Conservation (phyloP, 495 filamentous ascomycete species). For the Polyplosphaeria fusca region DNA sequence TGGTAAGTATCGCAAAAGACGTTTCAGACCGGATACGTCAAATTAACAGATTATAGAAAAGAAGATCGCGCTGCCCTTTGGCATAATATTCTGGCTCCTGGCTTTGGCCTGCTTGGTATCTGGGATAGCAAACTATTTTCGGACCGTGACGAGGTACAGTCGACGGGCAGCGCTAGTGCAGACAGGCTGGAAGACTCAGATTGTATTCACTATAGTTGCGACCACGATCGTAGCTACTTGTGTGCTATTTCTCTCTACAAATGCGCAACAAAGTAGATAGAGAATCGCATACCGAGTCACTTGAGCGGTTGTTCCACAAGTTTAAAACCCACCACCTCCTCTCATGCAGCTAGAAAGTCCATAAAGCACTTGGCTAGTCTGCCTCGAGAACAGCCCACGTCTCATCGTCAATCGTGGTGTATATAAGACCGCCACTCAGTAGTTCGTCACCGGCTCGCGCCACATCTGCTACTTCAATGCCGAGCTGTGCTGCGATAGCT, state of each 20-base stretch:
- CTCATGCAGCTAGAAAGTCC: too few relatives aligned
- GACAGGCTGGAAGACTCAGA: slow-evolving; percentile 88
- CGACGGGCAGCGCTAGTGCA: slow-evolving; percentile 79
- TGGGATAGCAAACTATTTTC: slow-evolving; percentile 83
- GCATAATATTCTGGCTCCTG: slow-evolving; percentile 82
- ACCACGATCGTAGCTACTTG: slow-evolving; percentile 77
- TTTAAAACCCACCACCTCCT: too few relatives aligned
- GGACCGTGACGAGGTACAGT: slow-evolving; percentile 81
- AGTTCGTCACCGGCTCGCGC: slow-evolving; percentile 74
- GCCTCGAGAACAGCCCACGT: slow-evolving; percentile 42
- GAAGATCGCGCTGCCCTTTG: slow-evolving; percentile 76
- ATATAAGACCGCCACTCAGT: slow-evolving; percentile 67
- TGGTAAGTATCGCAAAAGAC: slow-evolving; percentile 6
- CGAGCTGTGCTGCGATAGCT: slow-evolving; percentile 61
- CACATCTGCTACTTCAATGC: slow-evolving; percentile 65
- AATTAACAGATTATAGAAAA: slow-evolving; percentile 49
- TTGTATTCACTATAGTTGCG: slow-evolving; percentile 74
- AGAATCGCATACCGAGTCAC: too few relatives aligned
- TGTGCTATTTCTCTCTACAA: slow-evolving; percentile 60
- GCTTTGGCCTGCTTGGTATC: slow-evolving; percentile 69
- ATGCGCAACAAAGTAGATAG: slow-evolving; percentile 36
- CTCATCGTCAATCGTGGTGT: slow-evolving; percentile 84
- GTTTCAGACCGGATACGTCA: neutral
- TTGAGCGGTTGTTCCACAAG: too few relatives aligned
- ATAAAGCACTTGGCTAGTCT: slow-evolving; percentile 18